Percentiles rank a stretch among this genome's conserved stretches.
Conservation (phyloP, 192 early-diverging fungal species). For the Lunasporangiospora selenospora region DNA sequence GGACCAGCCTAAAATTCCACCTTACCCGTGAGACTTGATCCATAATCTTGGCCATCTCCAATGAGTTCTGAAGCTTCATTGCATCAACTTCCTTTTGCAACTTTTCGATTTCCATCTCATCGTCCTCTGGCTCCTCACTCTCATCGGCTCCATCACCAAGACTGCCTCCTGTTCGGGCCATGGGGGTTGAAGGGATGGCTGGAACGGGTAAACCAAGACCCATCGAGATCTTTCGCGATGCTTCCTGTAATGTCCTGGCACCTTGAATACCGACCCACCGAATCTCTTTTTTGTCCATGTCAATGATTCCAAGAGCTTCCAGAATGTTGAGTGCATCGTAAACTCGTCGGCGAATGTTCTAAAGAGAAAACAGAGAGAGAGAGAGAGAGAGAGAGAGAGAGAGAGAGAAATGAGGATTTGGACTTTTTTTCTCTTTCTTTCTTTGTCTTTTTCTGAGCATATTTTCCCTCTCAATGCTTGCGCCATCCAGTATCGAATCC, state of each 20-base stretch:
- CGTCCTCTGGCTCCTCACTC: constrained; percentile 46
- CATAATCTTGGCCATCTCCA: constrained; percentile 26
- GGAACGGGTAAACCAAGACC: no score
- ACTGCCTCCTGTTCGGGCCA: no score
- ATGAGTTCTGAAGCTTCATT: constrained; percentile 11
- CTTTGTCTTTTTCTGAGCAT: no score
- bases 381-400: background rate
- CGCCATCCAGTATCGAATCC: no score
- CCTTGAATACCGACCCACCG: constrained; percentile 66
- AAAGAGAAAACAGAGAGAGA: constrained; percentile 18
- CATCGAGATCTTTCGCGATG: constrained; percentile 11
- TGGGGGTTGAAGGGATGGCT: constrained; percentile 1
- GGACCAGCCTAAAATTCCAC: no score
- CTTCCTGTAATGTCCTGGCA: constrained; percentile 23
- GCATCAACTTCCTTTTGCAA: constrained; percentile 41
- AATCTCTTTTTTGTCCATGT: constrained; percentile 69
- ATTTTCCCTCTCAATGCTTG: no score
- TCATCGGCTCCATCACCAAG: constrained; percentile 41
- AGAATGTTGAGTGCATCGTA: constrained; percentile 78
- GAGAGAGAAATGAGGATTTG: constrained; percentile 6
- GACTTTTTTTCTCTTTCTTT: constrained; percentile 1
- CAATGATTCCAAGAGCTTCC: constrained; percentile 69
- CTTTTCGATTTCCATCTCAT: constrained; percentile 46
- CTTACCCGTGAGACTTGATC: constrained; percentile 41
- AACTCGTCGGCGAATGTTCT: constrained; percentile 73